Percentiles rank a stretch among this genome's conserved stretches.
These are phyloP conservation scores for Pachysandra terminalis DNA, from an alignment of 164 flowering plant genomes.

Conservation along the genomic window DNA sequence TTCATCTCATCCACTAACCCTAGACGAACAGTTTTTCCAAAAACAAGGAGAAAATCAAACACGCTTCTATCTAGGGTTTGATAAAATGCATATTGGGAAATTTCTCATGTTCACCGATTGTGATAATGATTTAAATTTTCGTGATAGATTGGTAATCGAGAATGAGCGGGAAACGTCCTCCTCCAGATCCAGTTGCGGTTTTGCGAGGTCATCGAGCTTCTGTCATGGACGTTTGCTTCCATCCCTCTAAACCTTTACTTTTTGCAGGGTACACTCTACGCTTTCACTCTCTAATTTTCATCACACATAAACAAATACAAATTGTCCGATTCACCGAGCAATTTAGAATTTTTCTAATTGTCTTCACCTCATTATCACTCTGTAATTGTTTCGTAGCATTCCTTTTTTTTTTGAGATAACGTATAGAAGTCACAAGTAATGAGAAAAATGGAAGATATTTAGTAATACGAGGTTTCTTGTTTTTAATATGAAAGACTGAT, in stretches of 20 bases:
- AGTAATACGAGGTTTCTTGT: background rate
- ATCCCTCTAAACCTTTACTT: conserved; percentile 47
- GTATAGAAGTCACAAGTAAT: too few species aligned
- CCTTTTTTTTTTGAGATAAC: too few species aligned
- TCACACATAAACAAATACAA: too few species aligned
- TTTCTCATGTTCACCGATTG: background rate
- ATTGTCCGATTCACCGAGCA: too few species aligned
- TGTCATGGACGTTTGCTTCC: conserved; percentile 75
- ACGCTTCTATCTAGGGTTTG: too few species aligned
- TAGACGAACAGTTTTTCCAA: too few species aligned
- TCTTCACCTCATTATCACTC: too few species aligned
- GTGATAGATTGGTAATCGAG: background rate
- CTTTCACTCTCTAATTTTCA: background rate
- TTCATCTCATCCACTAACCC: too few species aligned
- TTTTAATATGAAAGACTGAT: background rate
- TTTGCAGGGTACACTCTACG: conserved; percentile 55
- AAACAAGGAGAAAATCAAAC: too few species aligned
- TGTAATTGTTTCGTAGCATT: too few species aligned
- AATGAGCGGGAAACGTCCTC: conserved; percentile 52
- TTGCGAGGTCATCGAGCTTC: conserved; percentile 88
- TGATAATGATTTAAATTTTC: background rate
- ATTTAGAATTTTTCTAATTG: too few species aligned
- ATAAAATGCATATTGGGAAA: too few species aligned
- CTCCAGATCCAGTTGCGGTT: conserved; percentile 85
- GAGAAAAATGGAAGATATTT: background rate